Base-by-base conservation (phyloP, 192 early-diverging fungal species). In the Entophlyctis luteolus region DNA sequence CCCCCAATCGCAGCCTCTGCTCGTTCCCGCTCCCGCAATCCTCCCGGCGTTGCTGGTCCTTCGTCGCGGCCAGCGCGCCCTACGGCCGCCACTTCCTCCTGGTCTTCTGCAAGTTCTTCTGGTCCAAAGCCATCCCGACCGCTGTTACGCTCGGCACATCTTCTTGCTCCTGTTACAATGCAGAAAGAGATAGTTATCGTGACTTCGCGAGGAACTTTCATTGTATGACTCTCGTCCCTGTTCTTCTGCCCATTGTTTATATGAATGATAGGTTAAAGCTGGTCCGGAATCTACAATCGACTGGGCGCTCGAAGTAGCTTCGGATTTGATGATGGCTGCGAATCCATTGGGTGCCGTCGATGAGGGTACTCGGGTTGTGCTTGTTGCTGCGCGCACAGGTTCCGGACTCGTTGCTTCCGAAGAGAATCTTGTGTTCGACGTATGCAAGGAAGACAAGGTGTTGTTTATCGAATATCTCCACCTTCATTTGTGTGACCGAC, bases 401-500 rank as follows among this genome's bases (percentile, higher is more conserved):
- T 65, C 63, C 52, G 74, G 74, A 23, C n/a, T 50, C 28, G 58
- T 54, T 16, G 74, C 67, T 2, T 18, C 20, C 29, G 70, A 59
- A 35, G 55, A 42, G 38, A 57, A 59, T 33, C 65, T 59, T 52
- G 65, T 75, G 10, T 59, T 75, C 39, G 48, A 58, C n/a, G 59
- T 72, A 1, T 75, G 74, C 52, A 71, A 66, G 28, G 55, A 55
- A 18, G 71, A 72, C 53, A 75, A 71, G 63, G 72, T 74, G 37
- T 0, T 25, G 32, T 52, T 8, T 45, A 10, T 45, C 42, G n/a
- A n/a, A 12, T 45, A 12, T 45, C 42, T 0, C 0, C 42, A 16
- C 42, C 20, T 45, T 45, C 52, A 18, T 52, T 18, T 10, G 65
- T 28, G 12, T 55, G 52, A 54, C 53, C 59, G 54, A 58, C 2